These are phyloP conservation scores for Cyphellophora attinorum DNA, from an alignment of 2,329 filamentous ascomycete species.

Conservation along the genomic window DNA sequence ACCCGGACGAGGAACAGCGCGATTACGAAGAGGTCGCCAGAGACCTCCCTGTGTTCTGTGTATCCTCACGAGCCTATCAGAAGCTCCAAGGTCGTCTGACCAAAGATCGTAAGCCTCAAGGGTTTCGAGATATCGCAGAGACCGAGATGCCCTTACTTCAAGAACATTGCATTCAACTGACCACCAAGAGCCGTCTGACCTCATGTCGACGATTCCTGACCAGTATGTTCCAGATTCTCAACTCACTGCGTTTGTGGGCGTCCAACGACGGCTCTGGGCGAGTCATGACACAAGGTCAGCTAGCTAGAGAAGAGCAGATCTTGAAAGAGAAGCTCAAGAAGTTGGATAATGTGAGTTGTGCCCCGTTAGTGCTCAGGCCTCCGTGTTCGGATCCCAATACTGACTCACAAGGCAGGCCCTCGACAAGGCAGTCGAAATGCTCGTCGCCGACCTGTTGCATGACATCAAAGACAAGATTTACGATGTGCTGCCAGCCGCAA, in stretches of 20 bases:
- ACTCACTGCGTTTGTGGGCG: slow-evolving; percentile 44
- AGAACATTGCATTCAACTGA: slow-evolving; percentile 49
- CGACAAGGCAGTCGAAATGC: slow-evolving; percentile 29
- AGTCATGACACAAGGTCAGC: slow-evolving; percentile 32
- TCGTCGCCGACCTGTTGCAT: slow-evolving; percentile 29
- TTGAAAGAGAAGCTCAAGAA: slow-evolving; percentile 33
- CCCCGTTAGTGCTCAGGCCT: no score
- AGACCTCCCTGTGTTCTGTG: slow-evolving; percentile 54
- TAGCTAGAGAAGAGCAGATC: slow-evolving; percentile 26
- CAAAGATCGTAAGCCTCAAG: slow-evolving; percentile 42
- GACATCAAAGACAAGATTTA: slow-evolving; percentile 37
- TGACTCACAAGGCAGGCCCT: slow-evolving; percentile 24
- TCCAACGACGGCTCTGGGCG: slow-evolving; percentile 31
- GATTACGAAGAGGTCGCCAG: slow-evolving; percentile 50
- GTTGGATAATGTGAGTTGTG: slow-evolving; percentile 27
- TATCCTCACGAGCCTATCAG: slow-evolving; percentile 54
- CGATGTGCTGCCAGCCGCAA: slow-evolving; percentile 17
- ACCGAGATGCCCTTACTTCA: slow-evolving; percentile 53
- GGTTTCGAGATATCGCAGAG: slow-evolving; percentile 43
- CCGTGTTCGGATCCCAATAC: no score
- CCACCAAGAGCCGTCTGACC: slow-evolving; percentile 37
- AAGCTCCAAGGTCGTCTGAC: slow-evolving; percentile 47
- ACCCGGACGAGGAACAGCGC: slow-evolving; percentile 44
- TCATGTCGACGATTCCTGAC: slow-evolving; percentile 43
- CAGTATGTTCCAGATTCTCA: slow-evolving; percentile 40